phyloP scores from a whole-genome alignment of 2,329 filamentous ascomycete genomes.

The Metarhizium album region DNA sequence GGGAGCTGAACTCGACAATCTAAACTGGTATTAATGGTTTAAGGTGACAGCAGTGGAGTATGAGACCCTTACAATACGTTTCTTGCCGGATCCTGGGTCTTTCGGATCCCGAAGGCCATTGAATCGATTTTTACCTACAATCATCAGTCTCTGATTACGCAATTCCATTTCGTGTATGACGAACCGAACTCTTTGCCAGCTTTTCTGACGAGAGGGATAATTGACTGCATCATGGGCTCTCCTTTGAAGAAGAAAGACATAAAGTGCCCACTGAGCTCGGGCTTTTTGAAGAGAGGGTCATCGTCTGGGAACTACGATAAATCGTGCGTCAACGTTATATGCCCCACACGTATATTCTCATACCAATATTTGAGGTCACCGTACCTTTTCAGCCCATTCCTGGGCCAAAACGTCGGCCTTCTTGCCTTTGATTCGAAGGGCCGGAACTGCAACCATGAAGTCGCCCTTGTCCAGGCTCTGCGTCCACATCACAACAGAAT shows the following conservation, averaged over 20 bases:
- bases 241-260: conserved; percentile 73
- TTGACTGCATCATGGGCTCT: conserved; percentile 50
- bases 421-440: conserved; percentile 64
- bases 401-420: conserved; percentile 52
- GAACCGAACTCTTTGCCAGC: conserved; percentile 40
- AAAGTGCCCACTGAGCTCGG: conserved; percentile 55
- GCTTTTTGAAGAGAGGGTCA: conserved; percentile 62
- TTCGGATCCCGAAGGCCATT: conserved; percentile 50
- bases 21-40: conserved; percentile 5
- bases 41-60: not conserved
- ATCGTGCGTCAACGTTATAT: not conserved
- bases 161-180: not conserved
- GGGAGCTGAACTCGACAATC: conserved; percentile 74
- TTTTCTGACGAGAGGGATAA: conserved; percentile 60
- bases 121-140: conserved; percentile 48
- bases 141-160: not conserved
- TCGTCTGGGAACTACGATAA: conserved; percentile 56
- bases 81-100: conserved; percentile 49
- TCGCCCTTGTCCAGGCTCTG: conserved; percentile 73
- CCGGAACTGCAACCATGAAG: conserved; percentile 65
- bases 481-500: conserved; percentile 69
- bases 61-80: conserved; percentile 35
- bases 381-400: conserved; percentile 52
- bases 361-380: not conserved
- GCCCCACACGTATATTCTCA: not conserved